Base-by-base conservation (phyloP, 2,329 filamentous ascomycete genomes). In the Botrytis paeoniae region DNA sequence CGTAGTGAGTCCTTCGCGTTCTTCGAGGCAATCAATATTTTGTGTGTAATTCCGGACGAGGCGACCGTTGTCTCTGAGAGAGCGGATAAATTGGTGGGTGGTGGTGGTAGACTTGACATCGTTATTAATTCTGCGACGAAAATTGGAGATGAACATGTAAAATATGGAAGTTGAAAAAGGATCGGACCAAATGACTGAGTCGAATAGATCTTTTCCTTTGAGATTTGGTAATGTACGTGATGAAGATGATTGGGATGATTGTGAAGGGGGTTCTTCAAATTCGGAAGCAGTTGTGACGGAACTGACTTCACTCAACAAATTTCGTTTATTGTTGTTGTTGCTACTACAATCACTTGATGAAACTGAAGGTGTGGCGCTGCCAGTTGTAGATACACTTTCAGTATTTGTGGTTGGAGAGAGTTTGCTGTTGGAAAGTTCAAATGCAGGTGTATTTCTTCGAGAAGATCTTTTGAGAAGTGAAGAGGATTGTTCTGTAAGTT, bases 21-120 rank as follows among this genome's bases (percentile, higher is more conserved):
- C 89, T 79, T 93, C 91, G 10, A 93, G 88, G 75, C 89, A 89
- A 76, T 93, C 91, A 76, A 93, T 93, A 75, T 93, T 93, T 77
- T 93, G 91, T 0, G 91, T 93, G 78, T 93, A 93, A 78, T 91
- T 92, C 57, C 91, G 85, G 45, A 92, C 89, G 8, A 93, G 84
- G 75, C 91, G 91, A 5, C 90, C 89, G 6, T 88, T 86, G 78
- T 93, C 89, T 62, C 90, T 86, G 8, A 93, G 84, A 48, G 89
- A 87, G 61, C 88, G 86, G 76, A 93, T 90, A 79, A 93, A 93
- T 72, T 87, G 87, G 81, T 93, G 91, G 1, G 89, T 91, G 29
- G 84, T 84, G 1, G 90, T 92, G 0, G 90, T 90, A 70, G 86
- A 82, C 43, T 79, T 80, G 16, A 91, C 89, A n/a, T 87, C 85